phyloP scores from a whole-genome alignment of 768 basidiomycete genomes.

The Trametes meyenii region DNA sequence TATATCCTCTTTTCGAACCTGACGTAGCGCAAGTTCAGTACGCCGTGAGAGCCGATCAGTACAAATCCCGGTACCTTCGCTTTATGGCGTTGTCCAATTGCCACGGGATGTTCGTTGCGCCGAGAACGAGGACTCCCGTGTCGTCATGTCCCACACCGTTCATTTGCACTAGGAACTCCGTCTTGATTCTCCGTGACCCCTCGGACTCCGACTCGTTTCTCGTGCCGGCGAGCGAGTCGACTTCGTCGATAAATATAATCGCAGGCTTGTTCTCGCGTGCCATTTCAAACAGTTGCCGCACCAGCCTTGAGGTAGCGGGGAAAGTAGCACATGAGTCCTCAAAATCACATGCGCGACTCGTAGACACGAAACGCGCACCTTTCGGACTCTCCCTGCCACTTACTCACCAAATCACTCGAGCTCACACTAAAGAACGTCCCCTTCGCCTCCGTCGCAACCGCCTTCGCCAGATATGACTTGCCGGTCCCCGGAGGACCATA shows the following conservation, averaged over 20 bases:
- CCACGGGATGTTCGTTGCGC: constrained; percentile 99
- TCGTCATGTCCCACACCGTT: constrained; percentile 98
- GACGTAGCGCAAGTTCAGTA: background rate
- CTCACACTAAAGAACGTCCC: constrained; percentile 98
- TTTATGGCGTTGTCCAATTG: constrained; percentile 97
- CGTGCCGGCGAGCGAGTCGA: constrained; percentile 93
- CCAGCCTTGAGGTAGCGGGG: constrained; percentile 58
- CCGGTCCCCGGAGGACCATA: constrained; percentile 99
- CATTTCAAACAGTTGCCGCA: constrained; percentile 95
- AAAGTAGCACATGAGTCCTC: constrained; percentile 2
- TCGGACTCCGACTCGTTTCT: constrained; percentile 97
- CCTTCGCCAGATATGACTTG: constrained; percentile 96
- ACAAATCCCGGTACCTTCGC: constrained; percentile 57
- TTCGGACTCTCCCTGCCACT: constrained; percentile 99
- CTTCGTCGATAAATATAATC: constrained; percentile 99
- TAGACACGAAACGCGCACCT: constrained; percentile 51
- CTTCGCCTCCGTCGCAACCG: constrained; percentile 98
- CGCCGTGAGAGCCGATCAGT: background rate
- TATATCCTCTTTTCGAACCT: constrained; percentile 98
- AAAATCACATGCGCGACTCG: too few species aligned
- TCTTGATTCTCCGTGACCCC: constrained; percentile 96
- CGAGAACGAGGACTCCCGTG: constrained; percentile 92
- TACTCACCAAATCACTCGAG: constrained; percentile 93
- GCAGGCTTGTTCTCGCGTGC: constrained; percentile 95
- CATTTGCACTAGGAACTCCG: constrained; percentile 98